Evolutionary conservation across 768 basidiomycete species (phyloP).

Genomic region (Aureoboletus auriporus): DNA sequence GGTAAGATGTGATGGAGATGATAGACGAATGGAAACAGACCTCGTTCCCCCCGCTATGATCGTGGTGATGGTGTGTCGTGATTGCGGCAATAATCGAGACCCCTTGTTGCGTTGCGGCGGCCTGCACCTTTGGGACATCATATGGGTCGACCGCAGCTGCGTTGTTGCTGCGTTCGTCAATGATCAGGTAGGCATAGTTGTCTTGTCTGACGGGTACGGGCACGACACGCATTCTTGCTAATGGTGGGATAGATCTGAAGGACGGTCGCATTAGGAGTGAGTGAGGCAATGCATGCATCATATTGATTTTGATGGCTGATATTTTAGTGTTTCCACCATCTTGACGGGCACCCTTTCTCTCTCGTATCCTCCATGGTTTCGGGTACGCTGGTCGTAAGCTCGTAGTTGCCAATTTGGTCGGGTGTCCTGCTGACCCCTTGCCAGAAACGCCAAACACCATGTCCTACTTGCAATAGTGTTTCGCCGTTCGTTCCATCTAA

Average conservation of each 20-base stretch:
- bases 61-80: slow-evolving; percentile 91
- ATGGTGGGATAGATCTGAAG: background rate
- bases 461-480: too few species aligned
- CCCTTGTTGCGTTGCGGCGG: slow-evolving; percentile 55
- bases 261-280: slow-evolving; percentile 5
- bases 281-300: slow-evolving; percentile 15
- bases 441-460: slow-evolving; percentile 2
- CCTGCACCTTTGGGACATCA: slow-evolving; percentile 66
- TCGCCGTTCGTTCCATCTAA: too few species aligned
- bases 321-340: slow-evolving; percentile 1
- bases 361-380: background rate
- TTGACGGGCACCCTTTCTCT: too few species aligned
- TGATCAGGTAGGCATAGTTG: slow-evolving; percentile 82
- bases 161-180: slow-evolving; percentile 61
- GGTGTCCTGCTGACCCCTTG: slow-evolving; percentile 3
- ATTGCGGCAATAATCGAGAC: slow-evolving; percentile 69
- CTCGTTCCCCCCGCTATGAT: slow-evolving; percentile 87
- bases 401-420: background rate
- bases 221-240: slow-evolving; percentile 60
- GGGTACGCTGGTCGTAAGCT: slow-evolving; percentile 2
- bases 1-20: slow-evolving; percentile 7
- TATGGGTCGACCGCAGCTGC: slow-evolving; percentile 82
- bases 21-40: slow-evolving; percentile 34
- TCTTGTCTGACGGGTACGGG: slow-evolving; percentile 77
- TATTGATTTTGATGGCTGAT: slow-evolving; percentile 6